A percentile compares a stretch with the other conserved stretches of the same genome.
phyloP scores from a whole-genome alignment of 495 filamentous ascomycete genomes.

The Tuber melanosporum region DNA sequence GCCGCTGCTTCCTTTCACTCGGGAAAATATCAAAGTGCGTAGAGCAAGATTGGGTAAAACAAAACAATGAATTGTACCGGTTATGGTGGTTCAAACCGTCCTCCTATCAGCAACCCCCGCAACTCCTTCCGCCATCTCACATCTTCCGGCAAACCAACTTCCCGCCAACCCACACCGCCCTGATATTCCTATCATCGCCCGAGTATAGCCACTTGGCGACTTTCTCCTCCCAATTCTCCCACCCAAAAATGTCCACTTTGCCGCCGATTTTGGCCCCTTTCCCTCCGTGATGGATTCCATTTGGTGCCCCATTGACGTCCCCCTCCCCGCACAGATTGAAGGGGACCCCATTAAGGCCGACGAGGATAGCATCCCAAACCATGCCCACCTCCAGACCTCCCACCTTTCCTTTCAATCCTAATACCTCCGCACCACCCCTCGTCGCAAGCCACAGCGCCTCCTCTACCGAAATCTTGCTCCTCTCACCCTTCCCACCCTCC shows the following conservation, averaged over 20 bases:
- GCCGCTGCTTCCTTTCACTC: too few species aligned
- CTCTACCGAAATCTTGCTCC: conserved; percentile 63
- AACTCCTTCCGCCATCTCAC: neutral
- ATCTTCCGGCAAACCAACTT: conserved; percentile 59
- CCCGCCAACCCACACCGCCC: conserved; percentile 73
- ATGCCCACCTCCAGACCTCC: conserved; percentile 78
- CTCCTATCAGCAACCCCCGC: too few species aligned
- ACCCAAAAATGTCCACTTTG: conserved; percentile 75
- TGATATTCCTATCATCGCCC: conserved; percentile 78
- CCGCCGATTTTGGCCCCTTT: conserved; percentile 1
- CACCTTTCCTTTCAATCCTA: conserved; percentile 61
- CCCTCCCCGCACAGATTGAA: conserved; percentile 9
- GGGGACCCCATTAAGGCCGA: conserved; percentile 52
- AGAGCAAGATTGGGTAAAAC: too few species aligned
- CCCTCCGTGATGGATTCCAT: neutral
- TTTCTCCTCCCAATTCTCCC: conserved; percentile 68
- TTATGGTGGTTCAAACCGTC: neutral
- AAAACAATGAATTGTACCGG: too few species aligned
- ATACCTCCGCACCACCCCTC: conserved; percentile 66
- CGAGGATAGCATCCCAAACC: conserved; percentile 81
- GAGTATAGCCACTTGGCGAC: conserved; percentile 85
- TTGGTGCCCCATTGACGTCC: neutral
- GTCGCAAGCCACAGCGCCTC: conserved; percentile 87
- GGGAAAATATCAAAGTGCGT: too few species aligned
- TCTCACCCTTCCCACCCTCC: conserved; percentile 46